phyloP scores from a whole-genome alignment of 2,329 filamentous ascomycete species.

The Colletotrichum lupini region DNA sequence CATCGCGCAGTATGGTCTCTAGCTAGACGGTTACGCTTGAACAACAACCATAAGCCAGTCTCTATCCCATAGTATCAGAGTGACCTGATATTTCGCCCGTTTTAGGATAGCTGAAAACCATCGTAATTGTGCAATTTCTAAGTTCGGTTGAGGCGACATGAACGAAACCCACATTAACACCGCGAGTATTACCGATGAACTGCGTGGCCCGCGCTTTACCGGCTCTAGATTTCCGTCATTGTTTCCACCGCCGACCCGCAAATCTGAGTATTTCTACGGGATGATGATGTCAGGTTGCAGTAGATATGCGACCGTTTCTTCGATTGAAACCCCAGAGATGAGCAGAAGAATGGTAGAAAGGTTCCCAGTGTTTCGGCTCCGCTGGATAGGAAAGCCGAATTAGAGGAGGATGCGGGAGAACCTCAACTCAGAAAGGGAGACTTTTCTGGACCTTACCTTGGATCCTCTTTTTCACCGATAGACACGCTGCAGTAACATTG shows the following conservation, averaged over 20 bases:
- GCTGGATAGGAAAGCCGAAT: neutral
- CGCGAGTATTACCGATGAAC: conserved; percentile 16
- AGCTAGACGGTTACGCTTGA: neutral
- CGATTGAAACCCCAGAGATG: neutral
- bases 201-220: conserved; percentile 7
- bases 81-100: neutral
- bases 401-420: neutral
- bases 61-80: neutral
- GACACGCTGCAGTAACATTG: neutral
- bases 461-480: neutral
- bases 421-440: neutral
- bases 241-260: conserved; percentile 30
- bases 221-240: conserved; percentile 31
- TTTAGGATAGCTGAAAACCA: neutral
- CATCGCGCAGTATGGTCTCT: neutral
- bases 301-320: neutral
- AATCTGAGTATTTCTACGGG: neutral
- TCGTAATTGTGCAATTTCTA: neutral
- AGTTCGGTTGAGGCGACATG: neutral
- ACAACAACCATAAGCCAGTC: neutral
- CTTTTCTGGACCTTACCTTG: neutral
- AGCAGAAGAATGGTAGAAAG: neutral
- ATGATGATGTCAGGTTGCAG: conserved; percentile 29
- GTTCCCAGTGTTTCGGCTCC: neutral
- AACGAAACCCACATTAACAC: neutral